Conservation (phyloP, 169 alveolate species). For the Plasmodium coatneyi region DNA sequence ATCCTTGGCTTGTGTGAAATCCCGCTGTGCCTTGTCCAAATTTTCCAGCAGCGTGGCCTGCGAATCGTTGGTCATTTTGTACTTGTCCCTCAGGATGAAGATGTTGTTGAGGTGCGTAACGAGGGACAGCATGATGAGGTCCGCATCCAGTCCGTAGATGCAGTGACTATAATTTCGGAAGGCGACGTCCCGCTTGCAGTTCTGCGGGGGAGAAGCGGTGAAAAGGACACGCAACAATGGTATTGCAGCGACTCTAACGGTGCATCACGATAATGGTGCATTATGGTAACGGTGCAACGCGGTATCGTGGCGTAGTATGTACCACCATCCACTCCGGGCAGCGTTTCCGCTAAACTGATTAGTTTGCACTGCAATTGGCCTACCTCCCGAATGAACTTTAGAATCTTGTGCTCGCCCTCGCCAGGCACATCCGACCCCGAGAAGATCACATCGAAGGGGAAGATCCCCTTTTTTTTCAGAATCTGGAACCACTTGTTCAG, state of each 20-base stretch:
- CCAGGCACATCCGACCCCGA: slow-evolving; percentile 97
- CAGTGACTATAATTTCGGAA: slow-evolving; percentile 88
- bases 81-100: slow-evolving; percentile 93
- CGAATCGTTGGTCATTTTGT: slow-evolving; percentile 78
- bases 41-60: slow-evolving; percentile 45
- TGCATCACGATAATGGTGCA: too few species aligned
- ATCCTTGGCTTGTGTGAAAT: slow-evolving; percentile 77
- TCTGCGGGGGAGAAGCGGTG: slow-evolving; percentile 4
- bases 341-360: neutral
- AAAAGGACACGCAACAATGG: neutral
- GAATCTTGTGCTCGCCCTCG: slow-evolving; percentile 98
- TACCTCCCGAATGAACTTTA: slow-evolving; percentile 90
- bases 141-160: slow-evolving; percentile 98
- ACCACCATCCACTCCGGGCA: neutral
- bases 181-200: slow-evolving; percentile 29
- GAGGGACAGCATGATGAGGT: slow-evolving; percentile 94
- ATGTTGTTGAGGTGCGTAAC: slow-evolving; percentile 95
- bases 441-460: slow-evolving; percentile 91
- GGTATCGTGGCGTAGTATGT: neutral
- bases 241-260: neutral
- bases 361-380: neutral
- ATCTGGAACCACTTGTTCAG: slow-evolving; percentile 79
- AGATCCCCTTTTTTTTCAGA: slow-evolving; percentile 83
- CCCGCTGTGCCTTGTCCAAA: slow-evolving; percentile 77
- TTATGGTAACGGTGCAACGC: neutral